phyloP scores from a whole-genome alignment of 129 eudicot genomes.

The Flaveria trinervia region DNA sequence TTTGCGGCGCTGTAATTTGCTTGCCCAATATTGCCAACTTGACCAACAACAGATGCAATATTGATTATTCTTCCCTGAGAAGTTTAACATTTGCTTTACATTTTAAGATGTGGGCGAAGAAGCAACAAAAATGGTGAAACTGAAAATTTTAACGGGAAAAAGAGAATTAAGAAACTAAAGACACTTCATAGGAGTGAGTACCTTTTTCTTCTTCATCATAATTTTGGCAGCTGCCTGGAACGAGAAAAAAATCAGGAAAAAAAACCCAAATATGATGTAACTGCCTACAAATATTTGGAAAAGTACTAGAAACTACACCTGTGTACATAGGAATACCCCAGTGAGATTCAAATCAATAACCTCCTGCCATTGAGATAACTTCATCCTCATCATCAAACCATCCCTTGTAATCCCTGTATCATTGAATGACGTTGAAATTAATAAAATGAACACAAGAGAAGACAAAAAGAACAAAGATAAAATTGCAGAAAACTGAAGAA shows the following conservation, averaged over 20 bases:
- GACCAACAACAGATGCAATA: slow-evolving; percentile 94
- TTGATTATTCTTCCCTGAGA: slow-evolving; percentile 94
- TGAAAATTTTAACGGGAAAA: not conserved
- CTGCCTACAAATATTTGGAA: not conserved
- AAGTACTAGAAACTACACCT: slow-evolving; percentile 48
- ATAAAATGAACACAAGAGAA: not conserved
- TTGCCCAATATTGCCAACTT: slow-evolving; percentile 89
- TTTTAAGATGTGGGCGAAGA: not conserved
- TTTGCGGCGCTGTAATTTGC: slow-evolving; percentile 99
- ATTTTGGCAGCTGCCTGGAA: slow-evolving; percentile 92
- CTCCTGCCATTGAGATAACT: slow-evolving; percentile 89
- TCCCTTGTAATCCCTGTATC: slow-evolving; percentile 90
- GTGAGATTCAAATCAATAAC: slow-evolving; percentile 93
- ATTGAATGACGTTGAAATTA: not conserved
- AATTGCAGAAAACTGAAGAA: not conserved
- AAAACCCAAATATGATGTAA: not conserved
- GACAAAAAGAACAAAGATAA: not conserved
- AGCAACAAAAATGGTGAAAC: not conserved
- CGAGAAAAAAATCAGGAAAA: slow-evolving; percentile 19
- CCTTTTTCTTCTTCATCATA: slow-evolving; percentile 98
- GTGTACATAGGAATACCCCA: slow-evolving; percentile 91
- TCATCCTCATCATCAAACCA: slow-evolving; percentile 93
- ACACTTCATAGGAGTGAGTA: slow-evolving; percentile 25
- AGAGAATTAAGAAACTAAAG: not conserved
- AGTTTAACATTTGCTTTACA: slow-evolving; percentile 8